A percentile compares a stretch with the other conserved stretches of the same genome.
phyloP scores from a whole-genome alignment of 805 yeast species.

The Tetrapisispora fleetii region DNA sequence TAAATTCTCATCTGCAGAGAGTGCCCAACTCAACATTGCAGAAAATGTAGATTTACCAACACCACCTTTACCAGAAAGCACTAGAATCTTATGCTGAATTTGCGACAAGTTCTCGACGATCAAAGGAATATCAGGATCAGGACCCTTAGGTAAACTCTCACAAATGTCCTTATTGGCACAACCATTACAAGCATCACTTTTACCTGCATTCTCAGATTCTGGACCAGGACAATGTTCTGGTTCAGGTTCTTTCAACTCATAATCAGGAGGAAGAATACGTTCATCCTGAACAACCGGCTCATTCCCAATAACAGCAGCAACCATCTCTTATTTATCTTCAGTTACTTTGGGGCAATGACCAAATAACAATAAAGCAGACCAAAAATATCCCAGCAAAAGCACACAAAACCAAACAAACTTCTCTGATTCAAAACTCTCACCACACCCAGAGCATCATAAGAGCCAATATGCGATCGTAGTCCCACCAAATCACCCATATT shows the following conservation, averaged over 20 bases:
- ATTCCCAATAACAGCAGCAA: neutral
- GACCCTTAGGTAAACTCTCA: constrained; percentile 81
- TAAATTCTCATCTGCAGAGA: constrained; percentile 67
- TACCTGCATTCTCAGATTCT: constrained; percentile 87
- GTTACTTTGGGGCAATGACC: too few species aligned
- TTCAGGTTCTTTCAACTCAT: constrained; percentile 50
- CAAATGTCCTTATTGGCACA: constrained; percentile 92
- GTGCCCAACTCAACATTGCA: constrained; percentile 92
- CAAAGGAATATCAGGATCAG: constrained; percentile 82
- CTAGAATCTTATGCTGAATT: constrained; percentile 74
- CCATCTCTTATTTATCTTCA: neutral
- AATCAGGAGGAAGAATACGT: constrained; percentile 10
- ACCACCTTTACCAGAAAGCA: constrained; percentile 81
- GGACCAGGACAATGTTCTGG: constrained; percentile 99
- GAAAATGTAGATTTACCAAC: constrained; percentile 97
- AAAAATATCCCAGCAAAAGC: too few species aligned
- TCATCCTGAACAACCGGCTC: neutral
- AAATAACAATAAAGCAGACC: too few species aligned
- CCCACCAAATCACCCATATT: too few species aligned
- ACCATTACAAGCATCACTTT: constrained; percentile 86
- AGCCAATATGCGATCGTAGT: too few species aligned
- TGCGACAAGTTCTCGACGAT: constrained; percentile 59
- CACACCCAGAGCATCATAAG: too few species aligned
- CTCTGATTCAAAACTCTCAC: too few species aligned
- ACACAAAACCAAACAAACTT: too few species aligned